Conservation (phyloP, 306 rosid genomes). For the Trichosanthes cucumerina region DNA sequence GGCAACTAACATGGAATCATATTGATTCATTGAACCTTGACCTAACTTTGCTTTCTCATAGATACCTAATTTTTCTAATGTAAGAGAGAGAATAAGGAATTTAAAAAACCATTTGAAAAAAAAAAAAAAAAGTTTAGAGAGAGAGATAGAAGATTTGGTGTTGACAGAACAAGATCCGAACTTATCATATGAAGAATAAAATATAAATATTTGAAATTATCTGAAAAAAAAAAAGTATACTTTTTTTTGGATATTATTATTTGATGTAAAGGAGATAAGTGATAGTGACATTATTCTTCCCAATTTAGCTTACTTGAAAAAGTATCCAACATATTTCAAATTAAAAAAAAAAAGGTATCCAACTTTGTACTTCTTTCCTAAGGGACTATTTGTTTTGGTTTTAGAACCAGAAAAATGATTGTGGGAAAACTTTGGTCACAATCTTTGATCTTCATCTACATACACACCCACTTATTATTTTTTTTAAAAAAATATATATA, state of each 20-base stretch:
- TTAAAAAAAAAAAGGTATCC: no score
- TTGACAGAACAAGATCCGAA: constrained; percentile 2
- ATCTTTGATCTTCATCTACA: not conserved
- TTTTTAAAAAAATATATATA: not conserved
- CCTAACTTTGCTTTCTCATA: not conserved
- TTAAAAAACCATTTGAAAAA: not conserved
- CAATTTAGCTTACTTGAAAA: not conserved
- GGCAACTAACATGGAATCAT: not conserved
- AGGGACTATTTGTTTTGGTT: not conserved
- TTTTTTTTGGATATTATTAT: not conserved
- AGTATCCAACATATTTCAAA: not conserved
- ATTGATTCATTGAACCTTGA: constrained; percentile 6
- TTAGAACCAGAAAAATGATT: not conserved
- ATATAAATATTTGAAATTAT: not conserved
- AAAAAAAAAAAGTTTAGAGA: not conserved
- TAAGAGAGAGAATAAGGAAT: not conserved
- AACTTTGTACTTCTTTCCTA: not conserved
- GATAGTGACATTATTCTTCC: not conserved
- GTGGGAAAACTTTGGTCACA: not conserved
- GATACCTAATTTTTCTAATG: not conserved
- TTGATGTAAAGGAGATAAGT: not conserved
- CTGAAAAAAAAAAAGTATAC: not conserved
- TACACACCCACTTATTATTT: not conserved
- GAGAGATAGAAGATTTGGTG: constrained; percentile 4
- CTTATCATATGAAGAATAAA: constrained; percentile 2